Conservation (phyloP, 2,329 filamentous ascomycete genomes). For the Cyphellophora attinorum region DNA sequence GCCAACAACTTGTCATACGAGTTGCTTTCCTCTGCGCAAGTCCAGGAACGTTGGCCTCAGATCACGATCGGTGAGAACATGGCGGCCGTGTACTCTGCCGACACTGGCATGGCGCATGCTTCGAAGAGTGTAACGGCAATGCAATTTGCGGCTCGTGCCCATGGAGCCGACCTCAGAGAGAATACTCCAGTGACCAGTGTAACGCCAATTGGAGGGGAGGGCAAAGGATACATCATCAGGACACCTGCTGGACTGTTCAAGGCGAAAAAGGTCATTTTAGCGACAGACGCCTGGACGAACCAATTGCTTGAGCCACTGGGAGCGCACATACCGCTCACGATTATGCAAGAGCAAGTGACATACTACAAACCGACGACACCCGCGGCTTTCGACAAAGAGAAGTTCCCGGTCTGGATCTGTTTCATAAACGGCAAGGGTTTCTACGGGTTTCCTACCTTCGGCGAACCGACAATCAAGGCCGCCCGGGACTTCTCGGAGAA, state of each 20-base stretch:
- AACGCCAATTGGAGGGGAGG: constrained; percentile 9
- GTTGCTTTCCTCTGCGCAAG: constrained; percentile 16
- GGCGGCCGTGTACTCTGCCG: constrained; percentile 19
- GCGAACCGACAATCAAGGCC: constrained; percentile 23
- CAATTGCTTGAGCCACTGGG: constrained; percentile 18
- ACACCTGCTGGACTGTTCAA: constrained; percentile 17
- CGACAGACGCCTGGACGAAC: constrained; percentile 21
- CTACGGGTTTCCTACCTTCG: constrained; percentile 21
- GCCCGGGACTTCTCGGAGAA: constrained; percentile 19
- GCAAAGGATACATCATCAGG: constrained; percentile 14
- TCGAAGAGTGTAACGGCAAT: constrained; percentile 18
- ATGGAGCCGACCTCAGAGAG: constrained; percentile 19
- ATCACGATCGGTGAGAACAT: constrained; percentile 18
- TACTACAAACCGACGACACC: constrained; percentile 20
- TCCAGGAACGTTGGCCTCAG: constrained; percentile 19
- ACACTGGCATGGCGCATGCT: constrained; percentile 21
- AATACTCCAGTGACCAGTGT: constrained; percentile 16
- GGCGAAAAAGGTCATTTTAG: constrained; percentile 18
- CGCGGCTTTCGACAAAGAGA: constrained; percentile 8
- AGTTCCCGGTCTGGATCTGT: constrained; percentile 21
- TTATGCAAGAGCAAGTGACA: constrained; percentile 22
- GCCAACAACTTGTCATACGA: constrained; percentile 18
- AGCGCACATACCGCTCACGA: constrained; percentile 17
- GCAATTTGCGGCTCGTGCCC: constrained; percentile 16
- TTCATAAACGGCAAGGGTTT: constrained; percentile 16